Percentiles rank a stretch among this genome's conserved stretches.
Conservation (phyloP, 139 green algal genomes). For the Ettlia oleoabundans region DNA sequence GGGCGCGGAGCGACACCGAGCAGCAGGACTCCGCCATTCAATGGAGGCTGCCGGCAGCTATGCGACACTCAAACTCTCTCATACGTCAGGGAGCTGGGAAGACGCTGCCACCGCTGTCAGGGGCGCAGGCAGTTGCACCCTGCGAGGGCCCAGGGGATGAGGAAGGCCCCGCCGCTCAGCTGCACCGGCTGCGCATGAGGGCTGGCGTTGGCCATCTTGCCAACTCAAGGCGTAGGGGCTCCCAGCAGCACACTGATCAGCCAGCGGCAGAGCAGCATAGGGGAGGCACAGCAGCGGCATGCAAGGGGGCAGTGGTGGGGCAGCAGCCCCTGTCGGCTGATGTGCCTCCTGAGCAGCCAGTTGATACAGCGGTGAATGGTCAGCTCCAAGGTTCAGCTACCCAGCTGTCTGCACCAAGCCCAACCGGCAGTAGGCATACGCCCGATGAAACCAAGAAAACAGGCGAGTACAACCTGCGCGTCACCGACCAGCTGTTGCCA, state of each 20-base stretch:
- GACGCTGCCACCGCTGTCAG: not conserved
- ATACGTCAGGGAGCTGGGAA: not conserved
- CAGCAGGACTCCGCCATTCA: not conserved
- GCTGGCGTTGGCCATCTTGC: not conserved
- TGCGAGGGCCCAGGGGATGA: not conserved
- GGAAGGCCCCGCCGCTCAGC: not conserved
- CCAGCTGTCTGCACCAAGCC: not conserved
- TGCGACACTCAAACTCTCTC: not conserved
- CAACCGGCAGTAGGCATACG: no score
- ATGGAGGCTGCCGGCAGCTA: constrained; percentile 1
- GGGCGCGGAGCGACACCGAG: constrained; percentile 17
- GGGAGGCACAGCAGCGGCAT: not conserved
- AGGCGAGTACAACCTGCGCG: no score
- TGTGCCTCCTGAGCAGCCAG: no score
- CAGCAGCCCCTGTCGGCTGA: no score
- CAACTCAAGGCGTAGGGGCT: not conserved
- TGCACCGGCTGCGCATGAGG: not conserved
- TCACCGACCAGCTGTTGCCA: no score
- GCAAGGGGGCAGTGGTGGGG: not conserved
- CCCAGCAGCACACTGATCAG: not conserved
- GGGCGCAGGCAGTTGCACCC: not conserved
- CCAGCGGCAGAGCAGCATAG: not conserved
- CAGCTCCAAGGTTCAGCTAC: not conserved
- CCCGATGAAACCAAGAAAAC: no score
- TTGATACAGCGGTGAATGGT: not conserved